Percentiles rank a stretch among this genome's conserved stretches.
These are phyloP conservation scores for Suillus weaverae DNA, from an alignment of 768 basidiomycete species.

Conservation along the genomic window DNA sequence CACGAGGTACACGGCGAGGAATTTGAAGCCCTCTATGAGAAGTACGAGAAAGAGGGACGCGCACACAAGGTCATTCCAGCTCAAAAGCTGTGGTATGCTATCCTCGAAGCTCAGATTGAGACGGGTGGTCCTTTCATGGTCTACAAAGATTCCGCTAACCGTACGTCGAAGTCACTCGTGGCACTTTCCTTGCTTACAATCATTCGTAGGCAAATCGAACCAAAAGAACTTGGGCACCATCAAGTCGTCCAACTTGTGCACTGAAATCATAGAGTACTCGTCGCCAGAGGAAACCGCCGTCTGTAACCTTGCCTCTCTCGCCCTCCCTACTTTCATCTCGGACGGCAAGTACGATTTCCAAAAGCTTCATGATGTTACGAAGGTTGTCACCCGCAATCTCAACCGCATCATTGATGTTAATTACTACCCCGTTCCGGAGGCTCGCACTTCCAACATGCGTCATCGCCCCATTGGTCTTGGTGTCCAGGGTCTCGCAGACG, in stretches of 20 bases:
- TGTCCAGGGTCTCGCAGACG: slow-evolving; percentile 96
- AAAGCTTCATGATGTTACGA: slow-evolving; percentile 90
- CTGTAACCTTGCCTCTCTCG: slow-evolving; percentile 97
- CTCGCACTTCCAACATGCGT: slow-evolving; percentile 91
- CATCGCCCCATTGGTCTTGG: slow-evolving; percentile 97
- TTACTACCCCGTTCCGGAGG: slow-evolving; percentile 93
- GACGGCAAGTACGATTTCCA: slow-evolving; percentile 89
- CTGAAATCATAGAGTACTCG: slow-evolving; percentile 98
- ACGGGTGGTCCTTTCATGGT: slow-evolving; percentile 99
- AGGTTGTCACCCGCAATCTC: slow-evolving; percentile 90
- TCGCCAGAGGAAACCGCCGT: slow-evolving; percentile 97
- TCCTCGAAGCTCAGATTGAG: slow-evolving; percentile 96
- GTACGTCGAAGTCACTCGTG: slow-evolving; percentile 44
- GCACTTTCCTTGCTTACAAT: slow-evolving; percentile 1
- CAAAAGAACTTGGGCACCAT: slow-evolving; percentile 98
- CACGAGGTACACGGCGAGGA: slow-evolving; percentile 87
- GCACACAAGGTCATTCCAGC: slow-evolving; percentile 84
- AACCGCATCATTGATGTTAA: slow-evolving; percentile 94
- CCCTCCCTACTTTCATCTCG: slow-evolving; percentile 87
- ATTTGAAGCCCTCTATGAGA: slow-evolving; percentile 83
- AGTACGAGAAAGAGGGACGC: slow-evolving; percentile 89
- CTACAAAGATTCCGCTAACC: slow-evolving; percentile 95
- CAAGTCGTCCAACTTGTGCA: slow-evolving; percentile 99
- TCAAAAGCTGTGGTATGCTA: slow-evolving; percentile 98
- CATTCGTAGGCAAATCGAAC: slow-evolving; percentile 84